Evolutionary conservation across 371 early-diverging fungal species (phyloP).

Genomic region (Mucor piriformis): DNA sequence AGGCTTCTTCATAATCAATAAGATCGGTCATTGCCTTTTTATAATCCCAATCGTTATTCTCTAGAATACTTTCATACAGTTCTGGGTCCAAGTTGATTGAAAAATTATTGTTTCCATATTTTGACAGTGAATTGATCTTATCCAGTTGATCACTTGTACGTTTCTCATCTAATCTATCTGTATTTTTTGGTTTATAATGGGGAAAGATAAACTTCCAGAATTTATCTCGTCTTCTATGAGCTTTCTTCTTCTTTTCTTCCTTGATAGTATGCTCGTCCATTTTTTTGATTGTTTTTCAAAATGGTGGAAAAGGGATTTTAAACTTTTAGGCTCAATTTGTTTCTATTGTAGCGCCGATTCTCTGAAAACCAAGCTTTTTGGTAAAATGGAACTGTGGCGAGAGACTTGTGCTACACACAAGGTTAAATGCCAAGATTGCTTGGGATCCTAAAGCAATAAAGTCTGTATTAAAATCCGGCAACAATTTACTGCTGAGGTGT

Average conservation of each 20-base stretch:
- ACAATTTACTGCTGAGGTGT: too few relatives aligned
- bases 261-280: conserved; percentile 1
- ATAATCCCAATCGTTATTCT: conserved; percentile 37
- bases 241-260: conserved; percentile 19
- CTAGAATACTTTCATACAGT: conserved; percentile 25
- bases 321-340: too few relatives aligned
- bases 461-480: too few relatives aligned
- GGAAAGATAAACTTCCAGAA: conserved; percentile 25
- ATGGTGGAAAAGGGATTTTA: background rate
- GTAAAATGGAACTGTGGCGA: too few relatives aligned
- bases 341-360: too few relatives aligned
- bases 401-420: too few relatives aligned
- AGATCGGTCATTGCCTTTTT: conserved; percentile 36
- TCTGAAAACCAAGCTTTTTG: too few relatives aligned
- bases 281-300: background rate
- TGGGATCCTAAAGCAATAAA: too few relatives aligned
- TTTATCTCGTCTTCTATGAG: conserved; percentile 14
- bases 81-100: conserved; percentile 19
- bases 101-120: conserved; percentile 27
- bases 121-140: conserved; percentile 20
- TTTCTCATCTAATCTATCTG: background rate
- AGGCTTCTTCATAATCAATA: conserved; percentile 40
- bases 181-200: conserved; percentile 1
- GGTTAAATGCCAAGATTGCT: too few relatives aligned
- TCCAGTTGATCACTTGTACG: conserved; percentile 11